Conservation (phyloP, 192 early-diverging fungal genomes). For the Spizellomyces sp. region DNA sequence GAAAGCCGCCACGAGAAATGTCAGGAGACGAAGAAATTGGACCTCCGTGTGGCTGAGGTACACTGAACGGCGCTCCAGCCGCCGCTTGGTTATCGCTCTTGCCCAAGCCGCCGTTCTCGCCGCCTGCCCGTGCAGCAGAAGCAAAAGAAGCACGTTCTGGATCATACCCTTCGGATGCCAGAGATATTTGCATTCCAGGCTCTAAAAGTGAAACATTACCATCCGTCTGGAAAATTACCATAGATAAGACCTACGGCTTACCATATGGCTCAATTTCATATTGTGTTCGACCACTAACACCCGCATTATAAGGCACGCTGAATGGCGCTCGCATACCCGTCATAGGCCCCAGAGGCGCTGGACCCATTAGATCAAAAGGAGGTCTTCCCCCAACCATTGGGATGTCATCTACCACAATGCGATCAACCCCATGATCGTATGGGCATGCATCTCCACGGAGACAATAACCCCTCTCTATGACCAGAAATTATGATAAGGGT, state of each 20-base stretch:
- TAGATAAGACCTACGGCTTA: neutral
- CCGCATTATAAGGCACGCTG: neutral
- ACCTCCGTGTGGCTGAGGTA: too few species aligned
- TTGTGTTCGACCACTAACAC: neutral
- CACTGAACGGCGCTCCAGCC: too few species aligned
- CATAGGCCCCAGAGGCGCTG: constrained; percentile 33
- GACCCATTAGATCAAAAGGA: constrained; percentile 33
- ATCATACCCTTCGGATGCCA: constrained; percentile 52
- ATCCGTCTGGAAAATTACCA: neutral
- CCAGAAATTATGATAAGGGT: neutral
- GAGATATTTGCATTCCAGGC: constrained; percentile 15
- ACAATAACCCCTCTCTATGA: constrained; percentile 75
- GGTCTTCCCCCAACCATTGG: constrained; percentile 35
- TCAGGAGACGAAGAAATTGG: too few species aligned
- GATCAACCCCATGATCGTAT: constrained; percentile 73
- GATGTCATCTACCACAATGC: constrained; percentile 65
- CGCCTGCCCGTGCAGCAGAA: neutral
- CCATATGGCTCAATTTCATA: constrained; percentile 5
- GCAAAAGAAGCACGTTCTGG: constrained; percentile 50
- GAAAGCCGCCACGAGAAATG: neutral
- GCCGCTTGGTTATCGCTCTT: too few species aligned
- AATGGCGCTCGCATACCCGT: constrained; percentile 24
- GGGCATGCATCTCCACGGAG: constrained; percentile 79
- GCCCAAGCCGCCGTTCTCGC: neutral
- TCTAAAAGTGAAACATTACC: neutral